phyloP scores from a whole-genome alignment of 2,329 filamentous ascomycete genomes.

The Chaetomium sp. region DNA sequence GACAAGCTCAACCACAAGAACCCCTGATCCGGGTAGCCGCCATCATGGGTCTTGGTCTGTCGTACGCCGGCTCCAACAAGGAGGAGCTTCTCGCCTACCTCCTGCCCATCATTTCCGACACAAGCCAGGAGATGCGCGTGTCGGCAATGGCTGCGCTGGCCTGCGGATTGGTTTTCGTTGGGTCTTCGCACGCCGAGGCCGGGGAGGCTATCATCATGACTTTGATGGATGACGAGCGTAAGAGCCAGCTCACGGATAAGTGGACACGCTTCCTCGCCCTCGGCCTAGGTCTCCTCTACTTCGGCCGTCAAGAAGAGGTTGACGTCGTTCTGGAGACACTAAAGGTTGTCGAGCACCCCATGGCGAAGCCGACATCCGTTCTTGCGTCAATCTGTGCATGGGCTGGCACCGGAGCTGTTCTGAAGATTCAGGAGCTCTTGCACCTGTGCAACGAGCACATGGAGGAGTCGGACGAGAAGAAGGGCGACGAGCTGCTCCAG shows the following conservation, averaged over 20 bases:
- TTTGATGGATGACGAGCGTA: constrained; percentile 88
- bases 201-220: constrained; percentile 91
- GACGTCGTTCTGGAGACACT: constrained; percentile 95
- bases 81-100: constrained; percentile 84
- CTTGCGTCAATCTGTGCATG: constrained; percentile 96
- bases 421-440: constrained; percentile 95
- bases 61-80: constrained; percentile 93
- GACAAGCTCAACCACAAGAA: constrained; percentile 80
- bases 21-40: constrained; percentile 74
- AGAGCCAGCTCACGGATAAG: constrained; percentile 91
- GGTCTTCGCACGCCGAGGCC: constrained; percentile 87
- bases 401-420: constrained; percentile 93
- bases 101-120: constrained; percentile 83
- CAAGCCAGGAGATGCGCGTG: constrained; percentile 86
- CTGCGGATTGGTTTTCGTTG: constrained; percentile 87
- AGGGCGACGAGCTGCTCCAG: constrained; percentile 92
- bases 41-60: constrained; percentile 93
- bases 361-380: constrained; percentile 93
- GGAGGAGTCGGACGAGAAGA: constrained; percentile 91
- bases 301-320: constrained; percentile 97
- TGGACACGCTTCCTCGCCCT: constrained; percentile 97
- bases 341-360: constrained; percentile 95
- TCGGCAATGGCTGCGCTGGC: constrained; percentile 95
- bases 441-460: constrained; percentile 98
- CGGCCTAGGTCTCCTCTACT: constrained; percentile 90